Conservation (phyloP, 768 basidiomycete species). For the Termitomyces sp. region DNA sequence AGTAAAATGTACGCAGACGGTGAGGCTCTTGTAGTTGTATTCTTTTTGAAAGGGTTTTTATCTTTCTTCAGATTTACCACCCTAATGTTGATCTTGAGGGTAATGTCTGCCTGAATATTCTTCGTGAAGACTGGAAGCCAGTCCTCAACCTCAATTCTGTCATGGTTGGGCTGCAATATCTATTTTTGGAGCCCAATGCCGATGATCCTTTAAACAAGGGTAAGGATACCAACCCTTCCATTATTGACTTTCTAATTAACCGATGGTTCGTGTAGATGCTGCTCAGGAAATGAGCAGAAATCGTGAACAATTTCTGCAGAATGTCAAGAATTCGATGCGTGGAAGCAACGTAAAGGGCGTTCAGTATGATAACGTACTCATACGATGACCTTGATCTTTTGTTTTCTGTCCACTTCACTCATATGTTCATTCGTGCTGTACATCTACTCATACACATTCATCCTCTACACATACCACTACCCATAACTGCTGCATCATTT, state of each 20-base stretch:
- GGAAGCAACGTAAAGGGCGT: conserved; percentile 76
- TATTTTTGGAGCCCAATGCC: conserved; percentile 98
- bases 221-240: conserved; percentile 26
- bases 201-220: conserved; percentile 99
- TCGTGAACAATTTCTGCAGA: conserved; percentile 74
- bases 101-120: conserved; percentile 96
- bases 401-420: conserved; percentile 18
- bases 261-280: conserved; percentile 58
- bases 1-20: conserved; percentile 94
- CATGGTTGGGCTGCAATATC: conserved; percentile 97
- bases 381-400: conserved; percentile 27
- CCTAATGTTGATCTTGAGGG: conserved; percentile 98
- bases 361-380: conserved; percentile 71
- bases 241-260: conserved; percentile 5
- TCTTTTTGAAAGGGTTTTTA: background rate
- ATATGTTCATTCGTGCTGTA: conserved; percentile 22
- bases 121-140: conserved; percentile 99
- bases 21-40: conserved; percentile 35
- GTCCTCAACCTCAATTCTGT: conserved; percentile 96
- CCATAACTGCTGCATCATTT: conserved; percentile 17
- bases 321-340: conserved; percentile 85
- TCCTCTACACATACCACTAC: conserved; percentile 22
- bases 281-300: conserved; percentile 91
- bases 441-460: conserved; percentile 27
- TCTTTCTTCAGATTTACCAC: conserved; percentile 79